Conservation (phyloP, 2,329 filamentous ascomycete genomes). For the Aphanocladium album region DNA sequence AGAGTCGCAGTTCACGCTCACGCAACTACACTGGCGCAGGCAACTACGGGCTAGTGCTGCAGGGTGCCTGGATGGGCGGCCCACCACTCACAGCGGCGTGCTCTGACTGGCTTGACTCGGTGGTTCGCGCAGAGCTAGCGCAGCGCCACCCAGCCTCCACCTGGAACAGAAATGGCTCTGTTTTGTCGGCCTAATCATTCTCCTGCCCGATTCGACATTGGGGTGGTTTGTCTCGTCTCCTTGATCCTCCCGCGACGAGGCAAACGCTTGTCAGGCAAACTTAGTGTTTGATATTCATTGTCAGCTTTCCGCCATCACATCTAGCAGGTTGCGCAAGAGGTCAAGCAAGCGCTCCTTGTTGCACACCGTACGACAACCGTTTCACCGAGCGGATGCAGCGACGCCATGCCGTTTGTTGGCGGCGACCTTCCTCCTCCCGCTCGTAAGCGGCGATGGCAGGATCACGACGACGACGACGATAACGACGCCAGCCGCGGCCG, state of each 20-base stretch:
- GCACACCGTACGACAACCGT: background rate
- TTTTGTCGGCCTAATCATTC: slow-evolving; percentile 2
- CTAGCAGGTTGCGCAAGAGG: background rate
- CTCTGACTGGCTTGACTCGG: background rate
- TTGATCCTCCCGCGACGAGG: background rate
- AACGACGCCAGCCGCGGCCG: background rate
- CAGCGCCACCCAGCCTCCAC: background rate
- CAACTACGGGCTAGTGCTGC: background rate
- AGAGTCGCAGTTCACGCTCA: background rate
- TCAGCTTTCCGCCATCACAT: background rate
- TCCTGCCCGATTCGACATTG: background rate
- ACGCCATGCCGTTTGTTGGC: slow-evolving; percentile 12
- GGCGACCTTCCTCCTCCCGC: slow-evolving; percentile 7
- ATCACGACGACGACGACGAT: slow-evolving; percentile 4
- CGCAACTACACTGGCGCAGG: background rate
- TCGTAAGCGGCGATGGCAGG: slow-evolving; percentile 13
- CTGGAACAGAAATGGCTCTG: background rate
- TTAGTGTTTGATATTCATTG: background rate
- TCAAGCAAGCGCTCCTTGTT: background rate
- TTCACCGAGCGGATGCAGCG: background rate
- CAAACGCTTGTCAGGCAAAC: background rate
- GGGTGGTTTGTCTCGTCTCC: background rate
- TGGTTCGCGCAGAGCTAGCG: background rate
- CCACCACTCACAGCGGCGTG: background rate
- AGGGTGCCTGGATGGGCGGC: background rate